These are phyloP conservation scores for Penicillium sp. DNA, from an alignment of 2,329 filamentous ascomycete species.

Conservation along the genomic window DNA sequence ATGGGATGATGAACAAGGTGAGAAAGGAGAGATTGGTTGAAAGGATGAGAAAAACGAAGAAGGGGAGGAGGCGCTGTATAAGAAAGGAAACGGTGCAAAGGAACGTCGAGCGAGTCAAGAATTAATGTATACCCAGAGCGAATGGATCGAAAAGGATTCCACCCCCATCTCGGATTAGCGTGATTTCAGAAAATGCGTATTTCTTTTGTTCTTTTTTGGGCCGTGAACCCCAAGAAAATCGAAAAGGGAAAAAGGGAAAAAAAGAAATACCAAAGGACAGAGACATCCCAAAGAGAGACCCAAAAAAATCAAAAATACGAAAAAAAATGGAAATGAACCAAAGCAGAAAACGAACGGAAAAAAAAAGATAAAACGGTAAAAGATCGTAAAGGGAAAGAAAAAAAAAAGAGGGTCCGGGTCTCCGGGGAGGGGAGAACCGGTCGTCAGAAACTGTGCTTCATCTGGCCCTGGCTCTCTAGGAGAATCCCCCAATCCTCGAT, in stretches of 20 bases:
- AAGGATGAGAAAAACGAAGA: background rate
- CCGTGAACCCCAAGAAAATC: background rate
- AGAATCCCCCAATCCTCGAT: no score
- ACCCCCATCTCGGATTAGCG: background rate
- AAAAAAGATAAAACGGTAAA: background rate
- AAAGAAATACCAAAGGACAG: background rate
- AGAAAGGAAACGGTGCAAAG: no score
- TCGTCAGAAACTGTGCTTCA: no score
- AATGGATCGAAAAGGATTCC: background rate
- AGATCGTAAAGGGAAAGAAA: background rate
- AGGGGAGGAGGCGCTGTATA: background rate
- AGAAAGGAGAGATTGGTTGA: background rate
- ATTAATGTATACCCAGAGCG: background rate
- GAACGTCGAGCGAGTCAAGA: background rate
- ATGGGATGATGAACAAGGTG: background rate
- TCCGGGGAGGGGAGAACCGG: conserved; percentile 7
- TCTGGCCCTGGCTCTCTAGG: no score
- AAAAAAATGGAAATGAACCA: no score
- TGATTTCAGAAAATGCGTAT: no score
- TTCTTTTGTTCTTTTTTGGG: no score
- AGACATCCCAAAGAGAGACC: no score
- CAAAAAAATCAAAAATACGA: no score
- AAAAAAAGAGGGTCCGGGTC: conserved; percentile 7
- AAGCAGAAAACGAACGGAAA: no score
- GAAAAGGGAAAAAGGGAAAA: background rate